Evolutionary conservation across 2,329 filamentous ascomycete species (phyloP).

Genomic region (Sporothrix inflata): DNA sequence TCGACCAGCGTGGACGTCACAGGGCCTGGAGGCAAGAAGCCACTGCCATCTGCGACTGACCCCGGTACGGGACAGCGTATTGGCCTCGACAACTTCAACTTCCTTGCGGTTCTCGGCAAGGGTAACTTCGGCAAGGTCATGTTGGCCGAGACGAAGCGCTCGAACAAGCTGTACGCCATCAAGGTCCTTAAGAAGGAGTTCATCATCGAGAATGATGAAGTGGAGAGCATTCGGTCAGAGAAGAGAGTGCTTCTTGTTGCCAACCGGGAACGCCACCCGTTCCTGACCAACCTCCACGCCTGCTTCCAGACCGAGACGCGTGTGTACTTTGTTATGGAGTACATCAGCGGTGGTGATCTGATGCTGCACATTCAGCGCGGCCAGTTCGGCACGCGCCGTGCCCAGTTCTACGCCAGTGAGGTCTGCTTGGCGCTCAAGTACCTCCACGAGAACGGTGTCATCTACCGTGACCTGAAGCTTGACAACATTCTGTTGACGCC

Average conservation of each 20-base stretch:
- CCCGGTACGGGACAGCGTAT: slow-evolving; percentile 80
- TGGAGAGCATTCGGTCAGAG: slow-evolving; percentile 95
- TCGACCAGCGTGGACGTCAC: slow-evolving; percentile 39
- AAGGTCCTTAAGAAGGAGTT: slow-evolving; percentile 99
- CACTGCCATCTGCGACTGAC: slow-evolving; percentile 70
- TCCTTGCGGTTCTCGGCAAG: slow-evolving; percentile 95
- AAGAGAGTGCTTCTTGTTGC: slow-evolving; percentile 97
- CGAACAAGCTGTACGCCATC: slow-evolving; percentile 92
- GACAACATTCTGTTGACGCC: slow-evolving; percentile 89
- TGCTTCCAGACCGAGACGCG: slow-evolving; percentile 99
- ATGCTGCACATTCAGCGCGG: slow-evolving; percentile 99
- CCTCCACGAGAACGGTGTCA: slow-evolving; percentile 98
- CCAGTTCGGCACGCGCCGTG: slow-evolving; percentile 92
- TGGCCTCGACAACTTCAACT: slow-evolving; percentile 98
- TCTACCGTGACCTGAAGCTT: slow-evolving; percentile 96
- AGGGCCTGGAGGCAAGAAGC: slow-evolving; percentile 50
- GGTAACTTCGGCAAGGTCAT: slow-evolving; percentile 99
- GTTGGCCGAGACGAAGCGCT: slow-evolving; percentile 94
- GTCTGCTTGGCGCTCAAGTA: slow-evolving; percentile 97
- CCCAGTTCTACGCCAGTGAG: slow-evolving; percentile 98
- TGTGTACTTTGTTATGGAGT: slow-evolving; percentile 99
- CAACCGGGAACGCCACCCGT: slow-evolving; percentile 95
- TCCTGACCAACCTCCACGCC: slow-evolving; percentile 90
- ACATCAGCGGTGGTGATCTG: slow-evolving; percentile 95
- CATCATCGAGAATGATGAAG: slow-evolving; percentile 99